A percentile compares a stretch with the other conserved stretches of the same genome.
phyloP scores from a whole-genome alignment of 192 early-diverging fungal species.

The Mortierella hygrophila region DNA sequence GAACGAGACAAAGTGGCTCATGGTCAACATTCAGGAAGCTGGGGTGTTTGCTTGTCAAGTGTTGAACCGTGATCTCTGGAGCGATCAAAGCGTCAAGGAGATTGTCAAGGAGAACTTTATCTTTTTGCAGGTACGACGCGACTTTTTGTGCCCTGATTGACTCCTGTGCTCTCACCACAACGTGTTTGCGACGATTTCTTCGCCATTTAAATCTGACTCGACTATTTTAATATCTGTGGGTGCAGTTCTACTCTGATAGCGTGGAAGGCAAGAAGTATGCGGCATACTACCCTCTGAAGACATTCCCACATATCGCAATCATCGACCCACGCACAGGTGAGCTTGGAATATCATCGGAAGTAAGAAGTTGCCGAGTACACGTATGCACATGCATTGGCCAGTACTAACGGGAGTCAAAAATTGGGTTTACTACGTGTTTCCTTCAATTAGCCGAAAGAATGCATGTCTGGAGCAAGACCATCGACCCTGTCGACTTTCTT shows the following conservation, averaged over 20 bases:
- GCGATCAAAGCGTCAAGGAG: constrained; percentile 79
- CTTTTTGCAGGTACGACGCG: constrained; percentile 80
- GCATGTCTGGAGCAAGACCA: constrained; percentile 72
- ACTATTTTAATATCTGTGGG: constrained; percentile 13
- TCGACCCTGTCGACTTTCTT: constrained; percentile 76
- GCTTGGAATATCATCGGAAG: not conserved
- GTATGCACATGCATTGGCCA: not conserved
- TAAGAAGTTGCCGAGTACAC: not conserved
- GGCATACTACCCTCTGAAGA: constrained; percentile 77
- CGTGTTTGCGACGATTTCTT: not conserved
- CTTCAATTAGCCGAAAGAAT: constrained; percentile 79
- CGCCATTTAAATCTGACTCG: not conserved
- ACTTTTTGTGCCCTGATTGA: not conserved
- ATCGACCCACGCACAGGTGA: constrained; percentile 91
- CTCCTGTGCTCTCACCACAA: constrained; percentile 1
- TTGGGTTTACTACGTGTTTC: not conserved
- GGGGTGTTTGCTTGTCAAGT: constrained; percentile 89
- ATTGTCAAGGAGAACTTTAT: constrained; percentile 84
- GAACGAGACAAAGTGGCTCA: constrained; percentile 79
- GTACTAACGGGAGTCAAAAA: not conserved
- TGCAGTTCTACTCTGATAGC: constrained; percentile 64
- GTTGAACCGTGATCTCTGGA: constrained; percentile 97
- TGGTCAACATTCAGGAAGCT: constrained; percentile 89
- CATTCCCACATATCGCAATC: constrained; percentile 88
- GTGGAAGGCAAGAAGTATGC: constrained; percentile 79